Conservation (phyloP, 108 stramenopile genomes). For the Skeletonema potamos region DNA sequence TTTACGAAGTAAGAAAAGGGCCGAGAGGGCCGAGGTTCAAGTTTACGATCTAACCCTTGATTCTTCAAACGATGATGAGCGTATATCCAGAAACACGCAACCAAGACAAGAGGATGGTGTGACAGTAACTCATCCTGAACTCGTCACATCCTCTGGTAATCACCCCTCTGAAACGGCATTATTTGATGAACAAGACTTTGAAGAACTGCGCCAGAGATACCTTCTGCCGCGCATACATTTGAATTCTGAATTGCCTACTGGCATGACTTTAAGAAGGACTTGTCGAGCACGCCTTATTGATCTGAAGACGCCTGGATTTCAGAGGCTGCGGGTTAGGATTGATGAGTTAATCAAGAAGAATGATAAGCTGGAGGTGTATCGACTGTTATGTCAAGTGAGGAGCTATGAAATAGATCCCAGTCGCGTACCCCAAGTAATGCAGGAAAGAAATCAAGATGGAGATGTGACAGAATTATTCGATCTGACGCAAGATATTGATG, state of each 20-base stretch:
- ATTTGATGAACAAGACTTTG: slow-evolving; percentile 22
- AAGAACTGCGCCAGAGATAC: slow-evolving; percentile 14
- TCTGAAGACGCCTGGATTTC: slow-evolving; percentile 7
- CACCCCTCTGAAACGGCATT: not conserved
- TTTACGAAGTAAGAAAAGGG: not conserved
- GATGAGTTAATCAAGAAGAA: slow-evolving; percentile 10
- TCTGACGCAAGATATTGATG: slow-evolving; percentile 17
- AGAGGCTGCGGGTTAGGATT: slow-evolving; percentile 11
- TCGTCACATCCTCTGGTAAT: not conserved
- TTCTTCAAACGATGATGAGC: not conserved
- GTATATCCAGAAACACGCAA: not conserved
- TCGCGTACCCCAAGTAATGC: slow-evolving; percentile 6
- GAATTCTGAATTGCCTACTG: slow-evolving; percentile 12
- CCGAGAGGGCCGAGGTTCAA: not conserved
- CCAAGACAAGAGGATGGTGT: not conserved
- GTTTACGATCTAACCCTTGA: not conserved
- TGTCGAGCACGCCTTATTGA: slow-evolving; percentile 16
- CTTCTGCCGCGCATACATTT: slow-evolving; percentile 13
- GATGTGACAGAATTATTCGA: slow-evolving; percentile 10
- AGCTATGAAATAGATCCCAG: slow-evolving; percentile 26
- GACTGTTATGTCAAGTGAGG: slow-evolving; percentile 22
- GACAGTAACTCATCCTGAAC: not conserved
- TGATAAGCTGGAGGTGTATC: slow-evolving; percentile 13
- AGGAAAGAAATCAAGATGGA: not conserved
- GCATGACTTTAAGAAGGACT: slow-evolving; percentile 24